These are phyloP conservation scores for Crithidia expoeki DNA, from an alignment of 208 protist genomes.

Conservation along the genomic window DNA sequence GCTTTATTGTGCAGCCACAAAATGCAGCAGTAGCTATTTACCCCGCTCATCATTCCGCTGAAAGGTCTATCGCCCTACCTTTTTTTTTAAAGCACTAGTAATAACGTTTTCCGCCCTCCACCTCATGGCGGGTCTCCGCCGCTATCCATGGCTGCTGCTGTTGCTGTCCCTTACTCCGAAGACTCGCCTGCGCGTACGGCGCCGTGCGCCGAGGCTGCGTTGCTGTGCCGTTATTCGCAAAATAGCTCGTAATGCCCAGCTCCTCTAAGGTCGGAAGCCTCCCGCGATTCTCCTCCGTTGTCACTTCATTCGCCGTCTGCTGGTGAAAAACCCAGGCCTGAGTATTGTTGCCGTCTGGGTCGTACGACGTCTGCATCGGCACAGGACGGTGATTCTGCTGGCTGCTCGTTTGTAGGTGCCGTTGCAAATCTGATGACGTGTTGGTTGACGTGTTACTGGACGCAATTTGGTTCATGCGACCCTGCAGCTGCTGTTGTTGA, in stretches of 20 bases:
- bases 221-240: conserved; percentile 15
- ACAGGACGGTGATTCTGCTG: not conserved
- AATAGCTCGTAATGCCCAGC: conserved; percentile 47
- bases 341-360: conserved; percentile 12
- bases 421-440: conserved; percentile 1
- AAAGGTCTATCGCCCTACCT: too few species aligned
- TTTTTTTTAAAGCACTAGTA: conserved; percentile 11
- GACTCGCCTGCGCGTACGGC: conserved; percentile 24
- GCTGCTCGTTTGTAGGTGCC: conserved; percentile 6
- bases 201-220: conserved; percentile 17
- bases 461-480: conserved; percentile 4
- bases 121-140: conserved; percentile 41
- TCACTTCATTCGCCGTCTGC: conserved; percentile 33
- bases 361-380: not conserved
- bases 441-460: conserved; percentile 8
- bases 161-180: not conserved
- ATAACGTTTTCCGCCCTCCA: conserved; percentile 47
- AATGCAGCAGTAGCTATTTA: too few species aligned
- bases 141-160: conserved; percentile 42
- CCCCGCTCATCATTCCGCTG: too few species aligned
- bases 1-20: too few species aligned
- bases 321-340: conserved; percentile 46
- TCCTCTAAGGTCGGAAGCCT: conserved; percentile 48
- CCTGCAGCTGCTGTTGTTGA: not conserved
- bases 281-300: conserved; percentile 15